Base-by-base conservation (phyloP, 73 alveolate genomes). In the Paramecium tetraurelia region DNA sequence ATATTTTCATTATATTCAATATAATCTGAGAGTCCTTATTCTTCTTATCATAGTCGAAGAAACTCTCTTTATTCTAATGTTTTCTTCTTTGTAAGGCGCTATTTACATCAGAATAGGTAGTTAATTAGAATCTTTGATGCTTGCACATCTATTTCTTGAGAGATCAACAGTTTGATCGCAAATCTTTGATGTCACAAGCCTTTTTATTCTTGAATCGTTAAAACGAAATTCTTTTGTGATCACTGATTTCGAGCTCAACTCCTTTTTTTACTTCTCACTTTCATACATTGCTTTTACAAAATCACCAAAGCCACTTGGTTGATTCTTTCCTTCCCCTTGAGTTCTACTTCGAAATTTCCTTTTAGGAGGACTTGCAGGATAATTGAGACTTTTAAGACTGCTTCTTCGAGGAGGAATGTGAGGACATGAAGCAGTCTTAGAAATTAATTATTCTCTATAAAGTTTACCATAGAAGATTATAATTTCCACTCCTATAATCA, bases 321-420 rank as follows among this genome's bases (percentile, higher is more conserved):
- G 5, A 31, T 63, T 27, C 84, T 33, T 63, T 63, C 84, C 84
- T 33, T 63, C 84, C 12, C 84, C 84, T 63, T 63, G 7, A 63
- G 84, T 63, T 63, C 84, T 63, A 27, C 84, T 63, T 63, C 84
- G 24, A 31, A 63, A 63, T 27, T 63, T 63, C 11, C 46, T 63
- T 33, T 63, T 63, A 11, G 84, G 84, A 4, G 84, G 84, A 33
- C 84, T 63, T 31, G 84, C 4, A 63, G 84, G 84, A 27, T 63
- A 63, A 33, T 63, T 63, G 24, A 63, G 84, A 63, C 84, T 63
- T 63, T 63, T 63, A 33, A 22, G 84, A 27, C 84, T 63, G 3
- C 84, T 63, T 14, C 84, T 63, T 12, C 84, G 16, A 63, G 84
- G 84, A 63, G 84, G 84, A 12, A 63, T 63, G n/a, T 31, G 84